These are phyloP conservation scores for Podosphaera fusca DNA, from an alignment of 2,329 filamentous ascomycete genomes.

Conservation along the genomic window DNA sequence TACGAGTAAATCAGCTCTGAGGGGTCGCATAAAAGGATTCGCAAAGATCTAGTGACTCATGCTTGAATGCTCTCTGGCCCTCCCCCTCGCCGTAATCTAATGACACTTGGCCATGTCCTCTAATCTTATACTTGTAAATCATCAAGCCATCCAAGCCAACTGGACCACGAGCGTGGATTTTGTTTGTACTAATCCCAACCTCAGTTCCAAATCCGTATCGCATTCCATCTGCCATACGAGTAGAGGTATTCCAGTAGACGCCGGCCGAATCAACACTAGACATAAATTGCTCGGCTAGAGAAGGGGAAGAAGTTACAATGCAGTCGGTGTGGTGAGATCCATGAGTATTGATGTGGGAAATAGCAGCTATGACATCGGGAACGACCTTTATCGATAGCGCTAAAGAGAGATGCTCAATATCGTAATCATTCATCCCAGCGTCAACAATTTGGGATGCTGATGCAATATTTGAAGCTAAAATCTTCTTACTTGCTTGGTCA, in stretches of 20 bases:
- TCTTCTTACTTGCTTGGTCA: constrained; percentile 43
- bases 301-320: constrained; percentile 51
- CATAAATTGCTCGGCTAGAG: constrained; percentile 62
- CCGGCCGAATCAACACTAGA: constrained; percentile 67
- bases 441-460: constrained; percentile 31
- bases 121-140: constrained; percentile 90
- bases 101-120: constrained; percentile 64
- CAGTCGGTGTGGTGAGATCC: constrained; percentile 86
- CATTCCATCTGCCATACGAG: constrained; percentile 88
- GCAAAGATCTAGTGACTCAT: constrained; percentile 23
- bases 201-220: constrained; percentile 94
- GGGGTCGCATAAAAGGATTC: not conserved
- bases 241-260: constrained; percentile 93
- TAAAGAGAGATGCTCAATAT: constrained; percentile 75
- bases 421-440: constrained; percentile 47
- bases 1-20: not conserved
- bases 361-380: constrained; percentile 41
- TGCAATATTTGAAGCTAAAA: constrained; percentile 27
- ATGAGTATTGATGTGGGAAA: constrained; percentile 76
- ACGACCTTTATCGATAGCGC: constrained; percentile 69
- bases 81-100: constrained; percentile 46
- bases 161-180: constrained; percentile 83
- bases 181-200: constrained; percentile 96
- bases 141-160: constrained; percentile 86
- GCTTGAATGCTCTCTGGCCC: constrained; percentile 34